phyloP scores from a whole-genome alignment of 2,329 filamentous ascomycete genomes.

The Aspergillus terreus region DNA sequence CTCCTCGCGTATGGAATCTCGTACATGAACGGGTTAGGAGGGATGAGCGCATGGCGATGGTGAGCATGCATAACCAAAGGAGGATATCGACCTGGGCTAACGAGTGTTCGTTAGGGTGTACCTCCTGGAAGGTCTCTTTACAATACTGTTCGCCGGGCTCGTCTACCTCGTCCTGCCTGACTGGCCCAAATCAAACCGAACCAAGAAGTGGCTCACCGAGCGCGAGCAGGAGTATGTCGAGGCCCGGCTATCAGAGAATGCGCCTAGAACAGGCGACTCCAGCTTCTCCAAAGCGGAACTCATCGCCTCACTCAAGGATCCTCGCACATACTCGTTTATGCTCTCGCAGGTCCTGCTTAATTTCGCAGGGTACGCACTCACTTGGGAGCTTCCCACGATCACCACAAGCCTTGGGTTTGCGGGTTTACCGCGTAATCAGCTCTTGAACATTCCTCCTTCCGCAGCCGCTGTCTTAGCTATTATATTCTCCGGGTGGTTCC shows the following conservation, averaged over 20 bases:
- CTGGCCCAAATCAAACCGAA: constrained; percentile 9
- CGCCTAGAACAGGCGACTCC: constrained; percentile 5
- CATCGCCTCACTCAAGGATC: constrained; percentile 8
- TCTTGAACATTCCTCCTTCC: constrained; percentile 10
- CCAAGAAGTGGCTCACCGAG: constrained; percentile 10
- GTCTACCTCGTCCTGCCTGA: constrained; percentile 10
- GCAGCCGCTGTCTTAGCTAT: constrained; percentile 8
- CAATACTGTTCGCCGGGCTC: constrained; percentile 9
- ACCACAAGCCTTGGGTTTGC: constrained; percentile 13
- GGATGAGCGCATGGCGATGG: constrained; percentile 13
- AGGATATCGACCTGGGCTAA: too few species aligned
- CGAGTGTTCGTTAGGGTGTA: constrained; percentile 6
- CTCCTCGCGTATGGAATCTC: constrained; percentile 9
- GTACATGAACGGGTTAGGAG: constrained; percentile 11
- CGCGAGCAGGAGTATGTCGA: constrained; percentile 13
- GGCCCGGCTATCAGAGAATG: constrained; percentile 10
- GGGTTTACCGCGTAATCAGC: constrained; percentile 11
- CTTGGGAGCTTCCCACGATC: constrained; percentile 13
- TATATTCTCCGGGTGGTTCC: constrained; percentile 12
- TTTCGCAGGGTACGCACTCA: constrained; percentile 11
- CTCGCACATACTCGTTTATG: constrained; percentile 12
- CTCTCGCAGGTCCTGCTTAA: constrained; percentile 12
- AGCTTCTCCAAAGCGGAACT: constrained; percentile 9
- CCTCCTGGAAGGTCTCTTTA: constrained; percentile 12
- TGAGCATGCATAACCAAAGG: not conserved